Evolutionary conservation across 345 rosid species (phyloP).

Genomic region (Raphanus raphanistrum): DNA sequence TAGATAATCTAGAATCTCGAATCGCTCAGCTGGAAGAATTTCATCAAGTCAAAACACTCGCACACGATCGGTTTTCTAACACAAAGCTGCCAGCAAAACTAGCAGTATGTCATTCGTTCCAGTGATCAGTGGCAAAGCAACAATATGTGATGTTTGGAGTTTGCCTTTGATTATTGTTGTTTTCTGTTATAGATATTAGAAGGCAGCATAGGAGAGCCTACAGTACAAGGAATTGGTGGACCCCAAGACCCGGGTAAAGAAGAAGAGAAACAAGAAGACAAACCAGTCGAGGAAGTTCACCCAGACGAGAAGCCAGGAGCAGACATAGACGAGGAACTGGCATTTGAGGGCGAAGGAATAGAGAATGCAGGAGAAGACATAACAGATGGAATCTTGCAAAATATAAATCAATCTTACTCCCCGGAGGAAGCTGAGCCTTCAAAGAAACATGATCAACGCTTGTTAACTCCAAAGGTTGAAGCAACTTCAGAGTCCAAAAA

Average conservation of each 20-base stretch:
- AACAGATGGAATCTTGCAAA: too few relatives aligned
- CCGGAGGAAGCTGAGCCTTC: not conserved
- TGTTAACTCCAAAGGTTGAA: not conserved
- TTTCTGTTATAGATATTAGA: not conserved
- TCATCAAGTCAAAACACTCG: not conserved
- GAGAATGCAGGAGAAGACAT: not conserved
- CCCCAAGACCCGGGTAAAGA: not conserved
- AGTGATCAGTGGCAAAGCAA: not conserved
- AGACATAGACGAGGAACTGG: not conserved
- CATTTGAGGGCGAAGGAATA: not conserved
- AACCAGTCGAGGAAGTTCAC: not conserved
- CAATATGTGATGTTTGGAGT: not conserved
- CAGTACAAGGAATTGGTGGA: not conserved
- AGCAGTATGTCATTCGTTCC: not conserved
- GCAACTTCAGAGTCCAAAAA: not conserved
- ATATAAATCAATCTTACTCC: too few relatives aligned
- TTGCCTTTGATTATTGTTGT: not conserved
- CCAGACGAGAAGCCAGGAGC: not conserved
- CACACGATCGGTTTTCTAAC: not conserved
- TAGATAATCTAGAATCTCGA: too few relatives aligned
- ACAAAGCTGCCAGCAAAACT: not conserved
- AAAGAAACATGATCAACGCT: not conserved
- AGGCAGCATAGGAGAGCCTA: not conserved
- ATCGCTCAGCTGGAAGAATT: too few relatives aligned
- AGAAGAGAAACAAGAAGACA: not conserved